Conservation (phyloP, 2,329 filamentous ascomycete genomes). For the Xylariales sp. region DNA sequence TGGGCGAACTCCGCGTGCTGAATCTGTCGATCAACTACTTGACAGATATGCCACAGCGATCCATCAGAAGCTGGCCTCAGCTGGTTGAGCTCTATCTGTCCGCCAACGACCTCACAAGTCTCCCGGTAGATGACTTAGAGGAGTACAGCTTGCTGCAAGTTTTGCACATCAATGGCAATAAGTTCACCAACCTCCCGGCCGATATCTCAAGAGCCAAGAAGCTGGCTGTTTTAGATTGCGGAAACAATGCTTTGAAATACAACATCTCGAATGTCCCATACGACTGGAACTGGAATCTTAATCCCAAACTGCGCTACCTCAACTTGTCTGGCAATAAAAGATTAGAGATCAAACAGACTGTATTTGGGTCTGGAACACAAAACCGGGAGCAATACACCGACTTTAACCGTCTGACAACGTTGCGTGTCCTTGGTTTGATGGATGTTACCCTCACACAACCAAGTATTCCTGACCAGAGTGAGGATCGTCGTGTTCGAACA, state of each 20-base stretch:
- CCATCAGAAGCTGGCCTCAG: constrained; percentile 84
- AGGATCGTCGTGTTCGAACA: constrained; percentile 93
- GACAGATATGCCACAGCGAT: constrained; percentile 84
- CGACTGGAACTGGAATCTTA: constrained; percentile 99
- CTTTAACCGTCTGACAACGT: constrained; percentile 78
- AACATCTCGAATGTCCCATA: constrained; percentile 99
- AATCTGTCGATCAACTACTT: constrained; percentile 95
- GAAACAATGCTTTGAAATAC: constrained; percentile 94
- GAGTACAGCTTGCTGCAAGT: constrained; percentile 83
- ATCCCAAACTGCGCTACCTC: constrained; percentile 88
- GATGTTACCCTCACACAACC: constrained; percentile 94
- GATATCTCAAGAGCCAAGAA: constrained; percentile 94
- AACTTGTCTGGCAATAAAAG: constrained; percentile 97
- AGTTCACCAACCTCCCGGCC: constrained; percentile 93
- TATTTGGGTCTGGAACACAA: constrained; percentile 46
- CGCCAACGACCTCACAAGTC: constrained; percentile 85
- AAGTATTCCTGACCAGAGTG: constrained; percentile 89
- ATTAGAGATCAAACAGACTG: constrained; percentile 76
- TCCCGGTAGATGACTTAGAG: constrained; percentile 91
- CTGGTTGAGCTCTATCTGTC: constrained; percentile 91
- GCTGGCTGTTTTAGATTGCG: constrained; percentile 86
- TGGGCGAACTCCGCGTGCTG: constrained; percentile 79
- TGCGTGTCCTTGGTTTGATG: constrained; percentile 91
- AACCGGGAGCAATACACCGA: constrained; percentile 76
- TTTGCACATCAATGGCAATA: constrained; percentile 94